Percentiles rank a stretch among this genome's conserved stretches.
phyloP scores from a whole-genome alignment of 2,329 filamentous ascomycete species.

The Microcyclosporella mali region DNA sequence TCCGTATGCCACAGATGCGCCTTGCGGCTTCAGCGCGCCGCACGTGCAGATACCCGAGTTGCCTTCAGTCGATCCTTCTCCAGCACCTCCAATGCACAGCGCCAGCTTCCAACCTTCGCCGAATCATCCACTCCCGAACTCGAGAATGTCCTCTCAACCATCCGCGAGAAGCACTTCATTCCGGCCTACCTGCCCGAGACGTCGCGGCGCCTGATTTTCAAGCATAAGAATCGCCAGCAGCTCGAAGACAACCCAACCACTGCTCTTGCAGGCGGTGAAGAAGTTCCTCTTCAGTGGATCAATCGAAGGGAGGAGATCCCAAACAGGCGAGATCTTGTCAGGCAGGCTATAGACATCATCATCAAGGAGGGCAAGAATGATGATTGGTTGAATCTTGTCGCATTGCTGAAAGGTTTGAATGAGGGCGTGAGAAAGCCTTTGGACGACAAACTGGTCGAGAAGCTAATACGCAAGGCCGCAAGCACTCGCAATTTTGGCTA shows the following conservation, averaged over 20 bases:
- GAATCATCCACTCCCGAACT: constrained; percentile 38
- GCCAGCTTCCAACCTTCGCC: constrained; percentile 36
- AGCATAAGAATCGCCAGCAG: constrained; percentile 34
- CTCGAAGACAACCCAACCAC: constrained; percentile 40
- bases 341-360: constrained; percentile 29
- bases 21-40: constrained; percentile 27
- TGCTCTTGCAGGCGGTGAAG: constrained; percentile 37
- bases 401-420: constrained; percentile 30
- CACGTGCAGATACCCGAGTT: constrained; percentile 11
- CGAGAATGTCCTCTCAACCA: constrained; percentile 33
- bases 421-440: constrained; percentile 18
- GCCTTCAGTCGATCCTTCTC: constrained; percentile 24
- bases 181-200: constrained; percentile 41
- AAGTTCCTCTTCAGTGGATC: constrained; percentile 32
- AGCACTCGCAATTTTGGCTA: constrained; percentile 25
- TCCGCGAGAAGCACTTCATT: constrained; percentile 42
- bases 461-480: constrained; percentile 30
- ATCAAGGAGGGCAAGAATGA: constrained; percentile 15
- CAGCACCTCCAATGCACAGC: constrained; percentile 10
- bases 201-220: constrained; percentile 39
- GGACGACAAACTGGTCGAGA: constrained; percentile 23
- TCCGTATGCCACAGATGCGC: constrained; percentile 30
- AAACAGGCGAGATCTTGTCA: constrained; percentile 21
- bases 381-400: constrained; percentile 33
- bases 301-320: constrained; percentile 29